These are phyloP conservation scores for Lactifluus pinguis DNA, from an alignment of 768 basidiomycete species.

Conservation along the genomic window DNA sequence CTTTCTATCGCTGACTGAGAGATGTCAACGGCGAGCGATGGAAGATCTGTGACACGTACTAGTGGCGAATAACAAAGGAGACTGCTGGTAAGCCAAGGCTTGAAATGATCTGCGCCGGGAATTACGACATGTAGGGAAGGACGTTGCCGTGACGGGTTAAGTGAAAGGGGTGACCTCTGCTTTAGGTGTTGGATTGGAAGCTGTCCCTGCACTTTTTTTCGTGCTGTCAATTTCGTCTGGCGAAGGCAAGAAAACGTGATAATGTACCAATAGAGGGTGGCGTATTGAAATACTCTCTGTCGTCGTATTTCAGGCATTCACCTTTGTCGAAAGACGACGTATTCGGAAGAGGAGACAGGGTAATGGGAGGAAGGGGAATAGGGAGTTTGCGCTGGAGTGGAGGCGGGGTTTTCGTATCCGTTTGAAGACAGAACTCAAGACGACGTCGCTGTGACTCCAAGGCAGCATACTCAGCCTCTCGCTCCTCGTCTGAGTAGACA, in stretches of 20 bases:
- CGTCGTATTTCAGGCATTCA: not conserved
- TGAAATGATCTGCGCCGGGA: not conserved
- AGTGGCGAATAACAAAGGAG: constrained; percentile 4
- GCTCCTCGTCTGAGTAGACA: constrained; percentile 5
- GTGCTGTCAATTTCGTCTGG: not conserved
- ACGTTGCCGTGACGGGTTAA: not conserved
- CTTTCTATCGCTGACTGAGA: not conserved
- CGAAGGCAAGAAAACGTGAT: not conserved
- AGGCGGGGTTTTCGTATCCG: not conserved
- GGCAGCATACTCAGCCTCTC: constrained; percentile 1
- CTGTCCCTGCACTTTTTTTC: not conserved
- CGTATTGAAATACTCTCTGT: not conserved
- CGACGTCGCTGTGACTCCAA: constrained; percentile 5
- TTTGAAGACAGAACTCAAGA: not conserved
- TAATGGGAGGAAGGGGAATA: not conserved
- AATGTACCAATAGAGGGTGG: not conserved
- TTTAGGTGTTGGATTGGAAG: not conserved
- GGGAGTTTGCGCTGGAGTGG: constrained; percentile 1
- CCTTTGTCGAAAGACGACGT: not conserved
- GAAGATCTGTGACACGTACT: not conserved
- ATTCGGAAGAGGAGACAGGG: not conserved
- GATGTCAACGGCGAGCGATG: not conserved
- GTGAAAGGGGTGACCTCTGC: not conserved
- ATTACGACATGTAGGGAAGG: constrained; percentile 2
- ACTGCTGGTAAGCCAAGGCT: not conserved